phyloP scores from a whole-genome alignment of 108 stramenopile species.

The Nitzschia sp. region DNA sequence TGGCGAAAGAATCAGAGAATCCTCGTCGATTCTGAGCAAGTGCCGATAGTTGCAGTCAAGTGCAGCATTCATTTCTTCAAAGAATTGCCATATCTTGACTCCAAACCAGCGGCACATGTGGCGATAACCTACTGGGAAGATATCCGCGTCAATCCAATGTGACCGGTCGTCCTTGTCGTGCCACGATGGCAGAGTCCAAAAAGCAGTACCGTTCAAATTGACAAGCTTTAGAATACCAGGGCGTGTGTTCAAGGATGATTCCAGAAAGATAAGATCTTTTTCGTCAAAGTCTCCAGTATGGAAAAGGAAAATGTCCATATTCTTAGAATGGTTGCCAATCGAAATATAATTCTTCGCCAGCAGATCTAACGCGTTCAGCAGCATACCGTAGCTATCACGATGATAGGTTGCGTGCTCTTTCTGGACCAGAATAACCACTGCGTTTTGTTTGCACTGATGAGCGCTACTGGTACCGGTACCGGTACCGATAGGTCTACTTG shows the following conservation, averaged over 20 bases:
- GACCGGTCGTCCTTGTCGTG: slow-evolving; percentile 32
- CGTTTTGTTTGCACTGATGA: slow-evolving; percentile 16
- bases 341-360: slow-evolving; percentile 54
- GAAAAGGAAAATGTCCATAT: slow-evolving; percentile 43
- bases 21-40: slow-evolving; percentile 78
- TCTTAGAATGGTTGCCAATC: slow-evolving; percentile 29
- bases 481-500: no score
- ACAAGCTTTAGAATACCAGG: slow-evolving; percentile 27
- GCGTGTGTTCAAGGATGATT: slow-evolving; percentile 8
- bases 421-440: slow-evolving; percentile 48
- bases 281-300: slow-evolving; percentile 45
- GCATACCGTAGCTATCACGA: slow-evolving; percentile 33
- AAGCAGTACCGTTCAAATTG: slow-evolving; percentile 26
- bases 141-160: slow-evolving; percentile 34
- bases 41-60: slow-evolving; percentile 46
- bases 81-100: slow-evolving; percentile 59
- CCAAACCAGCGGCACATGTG: slow-evolving; percentile 79
- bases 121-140: slow-evolving; percentile 49
- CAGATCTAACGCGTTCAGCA: slow-evolving; percentile 45
- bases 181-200: slow-evolving; percentile 38
- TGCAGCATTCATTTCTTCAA: slow-evolving; percentile 29
- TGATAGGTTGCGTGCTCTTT: slow-evolving; percentile 47
- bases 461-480: no score
- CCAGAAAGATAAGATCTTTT: slow-evolving; percentile 31
- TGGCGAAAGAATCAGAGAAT: slow-evolving; percentile 60